Evolutionary conservation across 208 protist species (phyloP).

Genomic region (Ichthyophonus hoferi): DNA sequence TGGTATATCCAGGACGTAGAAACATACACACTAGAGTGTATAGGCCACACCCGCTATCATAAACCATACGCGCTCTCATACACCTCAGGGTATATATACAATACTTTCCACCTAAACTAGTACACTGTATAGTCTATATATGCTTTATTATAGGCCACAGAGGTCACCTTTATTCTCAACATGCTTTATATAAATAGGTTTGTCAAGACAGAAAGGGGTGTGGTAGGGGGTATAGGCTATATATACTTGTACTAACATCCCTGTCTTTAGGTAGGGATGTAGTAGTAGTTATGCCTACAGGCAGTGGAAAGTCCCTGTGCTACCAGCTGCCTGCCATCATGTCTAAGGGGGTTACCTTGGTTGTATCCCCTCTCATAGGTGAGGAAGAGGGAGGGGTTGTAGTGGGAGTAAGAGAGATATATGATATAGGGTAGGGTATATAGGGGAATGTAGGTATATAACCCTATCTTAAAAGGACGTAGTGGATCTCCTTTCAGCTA

Average conservation of each 20-base stretch:
- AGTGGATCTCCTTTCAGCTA: too few relatives aligned
- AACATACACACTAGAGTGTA: background rate
- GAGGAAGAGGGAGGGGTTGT: too few relatives aligned
- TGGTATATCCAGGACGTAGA: background rate
- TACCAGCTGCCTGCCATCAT: conserved; percentile 59
- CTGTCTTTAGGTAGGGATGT: conserved; percentile 66
- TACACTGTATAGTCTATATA: too few relatives aligned
- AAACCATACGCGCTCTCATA: too few relatives aligned
- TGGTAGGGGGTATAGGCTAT: background rate
- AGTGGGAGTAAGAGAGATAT: too few relatives aligned
- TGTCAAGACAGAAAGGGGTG: background rate
- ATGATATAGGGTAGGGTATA: too few relatives aligned
- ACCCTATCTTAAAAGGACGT: too few relatives aligned
- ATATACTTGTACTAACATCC: background rate
- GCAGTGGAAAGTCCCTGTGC: conserved; percentile 68
- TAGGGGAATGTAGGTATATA: too few relatives aligned
- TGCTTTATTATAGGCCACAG: too few relatives aligned
- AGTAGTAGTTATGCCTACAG: conserved; percentile 79
- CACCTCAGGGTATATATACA: too few relatives aligned
- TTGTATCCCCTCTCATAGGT: conserved; percentile 74
- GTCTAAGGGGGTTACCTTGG: conserved; percentile 50
- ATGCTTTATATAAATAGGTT: background rate
- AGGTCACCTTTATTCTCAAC: background rate
- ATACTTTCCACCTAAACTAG: too few relatives aligned
- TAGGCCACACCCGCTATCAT: too few relatives aligned